Percentiles rank a stretch among this genome's conserved stretches.
Evolutionary conservation across 495 filamentous ascomycete species (phyloP).

Genomic region (Talaromyces stipitatus): DNA sequence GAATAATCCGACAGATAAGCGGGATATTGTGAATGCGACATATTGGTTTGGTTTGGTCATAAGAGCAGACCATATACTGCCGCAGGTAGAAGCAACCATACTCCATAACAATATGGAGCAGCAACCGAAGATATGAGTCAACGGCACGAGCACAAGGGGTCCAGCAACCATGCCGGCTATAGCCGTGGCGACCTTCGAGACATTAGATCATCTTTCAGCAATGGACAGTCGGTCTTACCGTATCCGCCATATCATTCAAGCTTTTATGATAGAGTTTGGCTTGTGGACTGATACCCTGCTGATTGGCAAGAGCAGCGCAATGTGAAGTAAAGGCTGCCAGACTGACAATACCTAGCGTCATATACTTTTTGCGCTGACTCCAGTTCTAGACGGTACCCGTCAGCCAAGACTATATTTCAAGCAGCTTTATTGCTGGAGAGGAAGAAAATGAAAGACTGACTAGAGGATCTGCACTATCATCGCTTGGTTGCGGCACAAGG

Average conservation of each 20-base stretch:
- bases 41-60: constrained; percentile 23
- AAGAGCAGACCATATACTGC: constrained; percentile 19
- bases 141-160: constrained; percentile 18
- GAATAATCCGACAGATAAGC: constrained; percentile 21
- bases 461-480: constrained; percentile 15
- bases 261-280: constrained; percentile 22
- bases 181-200: constrained; percentile 12
- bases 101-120: constrained; percentile 24
- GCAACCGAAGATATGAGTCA: constrained; percentile 16
- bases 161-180: constrained; percentile 21
- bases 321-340: constrained; percentile 9
- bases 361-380: constrained; percentile 7
- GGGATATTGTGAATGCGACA: constrained; percentile 24
- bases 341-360: constrained; percentile 8
- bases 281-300: constrained; percentile 21
- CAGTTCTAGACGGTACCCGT: background rate
- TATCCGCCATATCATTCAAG: constrained; percentile 22
- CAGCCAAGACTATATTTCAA: background rate
- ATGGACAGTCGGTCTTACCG: constrained; percentile 11
- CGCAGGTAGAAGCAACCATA: constrained; percentile 12
- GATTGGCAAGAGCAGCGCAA: constrained; percentile 6
- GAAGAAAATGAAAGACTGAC: constrained; percentile 9
- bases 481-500: constrained; percentile 14
- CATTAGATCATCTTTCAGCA: background rate
- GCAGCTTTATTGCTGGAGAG: background rate